phyloP scores from a whole-genome alignment of 345 rosid species.

The Eucalyptus melliodora region DNA sequence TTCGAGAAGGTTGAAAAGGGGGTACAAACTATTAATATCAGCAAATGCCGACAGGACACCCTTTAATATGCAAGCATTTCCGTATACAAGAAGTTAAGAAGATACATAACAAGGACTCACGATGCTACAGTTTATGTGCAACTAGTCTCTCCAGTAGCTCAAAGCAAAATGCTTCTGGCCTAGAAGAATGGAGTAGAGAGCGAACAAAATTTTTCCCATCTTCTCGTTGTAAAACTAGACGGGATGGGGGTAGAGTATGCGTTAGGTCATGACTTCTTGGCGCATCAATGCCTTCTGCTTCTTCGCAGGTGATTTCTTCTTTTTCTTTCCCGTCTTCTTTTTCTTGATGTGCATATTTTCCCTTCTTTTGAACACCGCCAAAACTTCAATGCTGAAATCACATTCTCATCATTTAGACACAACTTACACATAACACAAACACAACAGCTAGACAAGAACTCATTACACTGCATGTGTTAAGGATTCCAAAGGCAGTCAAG shows the following conservation, averaged over 20 bases:
- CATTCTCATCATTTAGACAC: neutral
- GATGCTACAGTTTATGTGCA: neutral
- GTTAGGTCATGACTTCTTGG: neutral
- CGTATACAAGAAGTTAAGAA: neutral
- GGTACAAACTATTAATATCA: neutral
- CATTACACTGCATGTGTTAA: neutral
- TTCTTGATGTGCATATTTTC: conserved; percentile 27
- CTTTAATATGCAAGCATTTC: neutral
- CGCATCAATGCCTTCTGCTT: neutral
- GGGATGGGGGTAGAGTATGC: neutral
- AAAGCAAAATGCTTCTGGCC: neutral
- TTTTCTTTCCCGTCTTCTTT: conserved; percentile 49
- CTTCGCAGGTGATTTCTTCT: conserved; percentile 2
- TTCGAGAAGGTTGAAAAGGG: neutral
- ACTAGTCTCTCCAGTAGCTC: neutral
- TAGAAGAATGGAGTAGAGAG: neutral
- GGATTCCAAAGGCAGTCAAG: neutral
- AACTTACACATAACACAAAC: neutral
- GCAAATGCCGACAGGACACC: neutral
- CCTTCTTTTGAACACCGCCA: conserved; percentile 65
- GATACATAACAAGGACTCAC: neutral
- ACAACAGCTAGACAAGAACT: neutral
- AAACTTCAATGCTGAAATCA: conserved; percentile 61
- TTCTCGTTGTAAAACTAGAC: neutral
- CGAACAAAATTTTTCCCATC: neutral